Evolutionary conservation across 23 red algal genomes (phyloP).

Genomic region (Cyanidium caldarium): DNA sequence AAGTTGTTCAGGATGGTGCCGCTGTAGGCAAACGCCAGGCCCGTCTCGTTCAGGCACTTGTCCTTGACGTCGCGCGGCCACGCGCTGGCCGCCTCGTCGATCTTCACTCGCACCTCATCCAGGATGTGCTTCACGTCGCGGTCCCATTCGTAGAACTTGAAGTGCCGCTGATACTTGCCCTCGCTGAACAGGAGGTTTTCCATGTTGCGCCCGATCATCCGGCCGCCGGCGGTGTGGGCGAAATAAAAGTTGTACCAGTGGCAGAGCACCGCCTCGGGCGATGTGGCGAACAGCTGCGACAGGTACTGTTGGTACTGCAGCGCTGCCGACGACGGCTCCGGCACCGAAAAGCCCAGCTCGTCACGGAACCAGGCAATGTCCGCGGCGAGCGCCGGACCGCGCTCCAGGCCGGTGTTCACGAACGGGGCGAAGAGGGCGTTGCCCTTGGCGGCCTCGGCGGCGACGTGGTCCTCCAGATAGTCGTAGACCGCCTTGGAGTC

Average conservation of each 20-base stretch:
- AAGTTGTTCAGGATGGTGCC: slow-evolving; percentile 78
- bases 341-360: slow-evolving; percentile 19
- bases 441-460: neutral
- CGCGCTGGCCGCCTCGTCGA: slow-evolving; percentile 53
- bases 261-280: slow-evolving; percentile 68
- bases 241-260: slow-evolving; percentile 99
- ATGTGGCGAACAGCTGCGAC: slow-evolving; percentile 17
- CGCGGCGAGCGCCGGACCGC: slow-evolving; percentile 33
- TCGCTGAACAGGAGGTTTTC: slow-evolving; percentile 39
- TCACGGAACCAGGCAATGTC: slow-evolving; percentile 57
- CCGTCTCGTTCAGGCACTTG: slow-evolving; percentile 82
- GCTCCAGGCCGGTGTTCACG: slow-evolving; percentile 59
- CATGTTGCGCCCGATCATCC: slow-evolving; percentile 98
- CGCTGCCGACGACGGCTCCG: slow-evolving; percentile 33
- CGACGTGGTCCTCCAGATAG: slow-evolving; percentile 49
- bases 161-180: slow-evolving; percentile 19
- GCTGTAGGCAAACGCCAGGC: slow-evolving; percentile 75
- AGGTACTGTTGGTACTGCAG: slow-evolving; percentile 58
- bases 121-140: slow-evolving; percentile 84
- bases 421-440: slow-evolving; percentile 48
- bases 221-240: slow-evolving; percentile 82
- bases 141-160: slow-evolving; percentile 94
- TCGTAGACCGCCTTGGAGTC: slow-evolving; percentile 71
- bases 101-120: slow-evolving; percentile 48
- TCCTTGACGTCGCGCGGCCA: slow-evolving; percentile 94